Conservation (phyloP, 2,329 filamentous ascomycete species). For the Penicillium sp. region DNA sequence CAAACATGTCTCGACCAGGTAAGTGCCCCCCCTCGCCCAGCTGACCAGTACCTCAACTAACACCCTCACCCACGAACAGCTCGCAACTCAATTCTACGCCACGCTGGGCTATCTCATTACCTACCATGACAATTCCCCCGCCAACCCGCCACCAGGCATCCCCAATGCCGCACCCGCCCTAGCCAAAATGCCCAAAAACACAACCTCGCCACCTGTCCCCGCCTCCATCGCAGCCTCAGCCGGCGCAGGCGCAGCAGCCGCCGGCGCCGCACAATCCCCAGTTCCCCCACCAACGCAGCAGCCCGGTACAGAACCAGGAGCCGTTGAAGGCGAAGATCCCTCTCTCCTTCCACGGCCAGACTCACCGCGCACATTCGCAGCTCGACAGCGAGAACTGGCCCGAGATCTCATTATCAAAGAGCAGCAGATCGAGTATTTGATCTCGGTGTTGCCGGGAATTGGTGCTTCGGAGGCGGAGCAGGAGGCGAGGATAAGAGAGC, state of each 20-base stretch:
- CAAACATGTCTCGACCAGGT: slow-evolving; percentile 57
- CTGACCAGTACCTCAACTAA: background rate
- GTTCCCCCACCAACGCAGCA: slow-evolving; percentile 30
- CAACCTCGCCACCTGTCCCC: slow-evolving; percentile 39
- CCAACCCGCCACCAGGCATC: slow-evolving; percentile 37
- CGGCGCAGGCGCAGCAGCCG: slow-evolving; percentile 19
- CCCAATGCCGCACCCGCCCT: slow-evolving; percentile 42
- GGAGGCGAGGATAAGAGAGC: slow-evolving; percentile 46
- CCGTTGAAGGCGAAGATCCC: slow-evolving; percentile 32
- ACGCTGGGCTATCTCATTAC: slow-evolving; percentile 53
- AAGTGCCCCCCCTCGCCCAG: slow-evolving; percentile 4
- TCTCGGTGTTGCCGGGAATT: slow-evolving; percentile 52
- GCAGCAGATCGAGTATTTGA: slow-evolving; percentile 55
- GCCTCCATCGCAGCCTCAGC: slow-evolving; percentile 29
- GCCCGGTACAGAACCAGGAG: slow-evolving; percentile 19
- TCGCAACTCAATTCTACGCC: slow-evolving; percentile 57
- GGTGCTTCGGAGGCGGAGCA: slow-evolving; percentile 51
- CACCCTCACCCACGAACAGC: slow-evolving; percentile 33
- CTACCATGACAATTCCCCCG: slow-evolving; percentile 51
- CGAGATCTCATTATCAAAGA: slow-evolving; percentile 55
- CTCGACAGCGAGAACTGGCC: slow-evolving; percentile 52
- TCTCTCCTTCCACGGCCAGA: slow-evolving; percentile 45
- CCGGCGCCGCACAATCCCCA: slow-evolving; percentile 24
- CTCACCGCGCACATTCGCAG: slow-evolving; percentile 46
- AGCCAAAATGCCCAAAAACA: slow-evolving; percentile 48